phyloP scores from a whole-genome alignment of 306 rosid species.

The Prunus dulcis region DNA sequence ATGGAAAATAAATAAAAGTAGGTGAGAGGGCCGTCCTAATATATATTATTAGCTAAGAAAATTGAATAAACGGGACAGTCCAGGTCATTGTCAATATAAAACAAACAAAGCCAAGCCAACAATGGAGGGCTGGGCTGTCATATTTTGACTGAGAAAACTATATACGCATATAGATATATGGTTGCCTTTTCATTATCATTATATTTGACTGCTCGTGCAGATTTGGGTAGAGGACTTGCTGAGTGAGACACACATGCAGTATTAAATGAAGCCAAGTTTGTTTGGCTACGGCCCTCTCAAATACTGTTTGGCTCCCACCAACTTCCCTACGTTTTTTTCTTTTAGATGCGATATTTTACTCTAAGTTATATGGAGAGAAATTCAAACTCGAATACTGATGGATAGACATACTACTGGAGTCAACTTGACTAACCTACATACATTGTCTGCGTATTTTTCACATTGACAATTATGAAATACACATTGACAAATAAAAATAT shows the following conservation, averaged over 20 bases:
- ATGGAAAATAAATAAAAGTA: neutral
- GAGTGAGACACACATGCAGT: neutral
- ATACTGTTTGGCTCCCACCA: too few relatives aligned
- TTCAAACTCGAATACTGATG: too few relatives aligned
- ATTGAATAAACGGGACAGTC: neutral
- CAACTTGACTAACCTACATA: too few relatives aligned
- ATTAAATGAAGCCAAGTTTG: neutral
- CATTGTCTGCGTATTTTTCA: too few relatives aligned
- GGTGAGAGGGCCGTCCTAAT: neutral
- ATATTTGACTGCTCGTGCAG: neutral
- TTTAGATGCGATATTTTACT: too few relatives aligned
- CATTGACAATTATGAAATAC: too few relatives aligned
- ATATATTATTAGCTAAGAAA: neutral
- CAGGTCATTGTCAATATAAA: neutral
- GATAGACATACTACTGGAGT: too few relatives aligned
- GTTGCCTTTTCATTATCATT: neutral
- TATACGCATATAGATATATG: neutral
- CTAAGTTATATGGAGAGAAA: too few relatives aligned
- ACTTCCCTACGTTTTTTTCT: too few relatives aligned
- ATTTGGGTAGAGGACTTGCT: neutral
- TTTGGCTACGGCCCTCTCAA: too few relatives aligned
- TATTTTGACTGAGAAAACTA: conserved; percentile 1
- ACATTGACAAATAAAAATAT: too few relatives aligned
- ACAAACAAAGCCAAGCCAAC: conserved; percentile 6
- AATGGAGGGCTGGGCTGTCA: neutral